Evolutionary conservation across 805 yeast genomes (phyloP).

Genomic region (Jamesozyma jinghongensis): DNA sequence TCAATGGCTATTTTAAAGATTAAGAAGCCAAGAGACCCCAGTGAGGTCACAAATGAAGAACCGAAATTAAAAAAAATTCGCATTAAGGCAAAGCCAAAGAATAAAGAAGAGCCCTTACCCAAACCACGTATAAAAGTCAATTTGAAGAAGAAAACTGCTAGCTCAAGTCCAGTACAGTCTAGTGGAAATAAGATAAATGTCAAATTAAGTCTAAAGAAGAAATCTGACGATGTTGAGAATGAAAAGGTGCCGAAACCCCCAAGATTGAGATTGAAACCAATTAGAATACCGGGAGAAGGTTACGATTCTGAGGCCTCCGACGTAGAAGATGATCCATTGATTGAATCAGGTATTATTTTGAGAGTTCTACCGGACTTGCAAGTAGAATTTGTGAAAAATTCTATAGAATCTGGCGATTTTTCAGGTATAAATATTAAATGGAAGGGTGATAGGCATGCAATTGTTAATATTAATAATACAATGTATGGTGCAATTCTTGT

Average conservation of each 20-base stretch:
- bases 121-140: conserved; percentile 21
- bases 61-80: conserved; percentile 21
- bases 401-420: conserved; percentile 70
- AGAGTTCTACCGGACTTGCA: conserved; percentile 52
- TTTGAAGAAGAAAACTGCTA: conserved; percentile 11
- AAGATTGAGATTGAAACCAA: conserved; percentile 46
- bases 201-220: conserved; percentile 19
- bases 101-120: conserved; percentile 5
- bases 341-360: conserved; percentile 77
- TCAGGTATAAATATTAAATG: conserved; percentile 67
- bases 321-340: conserved; percentile 84
- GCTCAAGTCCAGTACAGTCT: background rate
- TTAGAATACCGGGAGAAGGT: conserved; percentile 83
- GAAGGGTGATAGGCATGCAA: conserved; percentile 73
- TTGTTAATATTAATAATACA: conserved; percentile 59
- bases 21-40: conserved; percentile 19
- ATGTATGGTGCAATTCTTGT: conserved; percentile 75
- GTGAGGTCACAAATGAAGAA: conserved; percentile 6
- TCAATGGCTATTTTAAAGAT: conserved; percentile 23
- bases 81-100: conserved; percentile 11
- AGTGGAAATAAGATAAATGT: conserved; percentile 14
- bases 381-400: conserved; percentile 58
- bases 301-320: conserved; percentile 97
- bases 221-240: conserved; percentile 16
- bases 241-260: conserved; percentile 30